These are phyloP conservation scores for Rhynchosporium agropyri DNA, from an alignment of 2,329 filamentous ascomycete species.

Conservation along the genomic window DNA sequence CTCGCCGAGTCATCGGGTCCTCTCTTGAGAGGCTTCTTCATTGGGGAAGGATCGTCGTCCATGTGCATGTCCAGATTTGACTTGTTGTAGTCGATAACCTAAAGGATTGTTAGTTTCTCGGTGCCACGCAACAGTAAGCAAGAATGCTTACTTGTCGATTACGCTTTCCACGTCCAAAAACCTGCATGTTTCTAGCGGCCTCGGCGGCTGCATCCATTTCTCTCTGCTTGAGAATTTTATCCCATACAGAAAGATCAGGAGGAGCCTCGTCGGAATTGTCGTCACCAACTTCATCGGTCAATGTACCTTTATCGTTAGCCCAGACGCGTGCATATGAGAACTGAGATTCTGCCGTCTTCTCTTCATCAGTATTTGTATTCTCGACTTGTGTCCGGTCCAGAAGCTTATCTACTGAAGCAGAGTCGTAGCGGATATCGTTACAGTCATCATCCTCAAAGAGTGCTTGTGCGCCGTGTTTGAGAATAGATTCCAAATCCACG, in stretches of 20 bases:
- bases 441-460: slow-evolving; percentile 77
- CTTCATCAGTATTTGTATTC: slow-evolving; percentile 64
- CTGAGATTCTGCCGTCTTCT: slow-evolving; percentile 70
- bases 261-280: slow-evolving; percentile 54
- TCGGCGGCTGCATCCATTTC: slow-evolving; percentile 77
- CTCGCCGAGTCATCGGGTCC: slow-evolving; percentile 27
- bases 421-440: slow-evolving; percentile 80
- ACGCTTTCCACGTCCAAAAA: slow-evolving; percentile 84
- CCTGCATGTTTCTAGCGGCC: slow-evolving; percentile 67
- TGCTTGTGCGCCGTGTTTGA: slow-evolving; percentile 84
- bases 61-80: slow-evolving; percentile 24
- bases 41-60: slow-evolving; percentile 29
- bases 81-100: slow-evolving; percentile 32
- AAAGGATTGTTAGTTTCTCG: neutral
- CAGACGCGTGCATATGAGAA: slow-evolving; percentile 92
- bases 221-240: slow-evolving; percentile 81
- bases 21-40: slow-evolving; percentile 21
- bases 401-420: slow-evolving; percentile 80
- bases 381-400: slow-evolving; percentile 86
- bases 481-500: slow-evolving; percentile 81
- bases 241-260: slow-evolving; percentile 77
- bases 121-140: neutral
- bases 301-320: slow-evolving; percentile 75
- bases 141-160: slow-evolving; percentile 37
- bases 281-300: slow-evolving; percentile 65